These are phyloP conservation scores for Colletotrichum godetiae DNA, from an alignment of 2,329 filamentous ascomycete genomes.

Conservation along the genomic window DNA sequence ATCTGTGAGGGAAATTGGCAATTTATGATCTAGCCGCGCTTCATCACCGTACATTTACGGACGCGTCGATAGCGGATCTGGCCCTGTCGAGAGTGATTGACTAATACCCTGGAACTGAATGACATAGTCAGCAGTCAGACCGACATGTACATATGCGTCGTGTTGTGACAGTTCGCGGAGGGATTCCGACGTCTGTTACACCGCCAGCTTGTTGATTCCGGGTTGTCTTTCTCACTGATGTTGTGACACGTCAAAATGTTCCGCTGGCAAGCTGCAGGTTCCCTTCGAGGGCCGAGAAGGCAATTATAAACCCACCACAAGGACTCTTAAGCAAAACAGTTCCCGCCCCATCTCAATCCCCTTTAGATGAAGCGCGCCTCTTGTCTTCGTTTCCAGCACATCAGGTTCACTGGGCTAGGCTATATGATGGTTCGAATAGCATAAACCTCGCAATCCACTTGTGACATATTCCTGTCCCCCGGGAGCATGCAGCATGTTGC, in stretches of 20 bases:
- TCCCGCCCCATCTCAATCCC: constrained; percentile 6
- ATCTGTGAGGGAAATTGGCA: background rate
- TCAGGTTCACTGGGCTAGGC: background rate
- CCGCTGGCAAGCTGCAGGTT: background rate
- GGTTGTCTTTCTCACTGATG: background rate
- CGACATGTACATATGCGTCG: constrained; percentile 14
- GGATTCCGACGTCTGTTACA: background rate
- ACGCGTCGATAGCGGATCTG: background rate
- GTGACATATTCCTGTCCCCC: background rate
- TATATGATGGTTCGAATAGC: background rate
- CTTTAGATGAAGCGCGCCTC: background rate
- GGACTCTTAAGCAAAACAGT: background rate
- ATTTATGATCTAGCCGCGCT: background rate
- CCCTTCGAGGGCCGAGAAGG: background rate
- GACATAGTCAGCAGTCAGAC: constrained; percentile 13
- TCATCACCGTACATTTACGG: background rate
- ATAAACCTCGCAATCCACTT: background rate
- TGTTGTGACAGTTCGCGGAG: background rate
- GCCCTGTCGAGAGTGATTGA: background rate
- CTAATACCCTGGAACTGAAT: background rate
- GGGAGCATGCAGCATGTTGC: background rate
- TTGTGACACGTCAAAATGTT: background rate
- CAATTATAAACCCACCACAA: background rate
- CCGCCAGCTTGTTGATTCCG: background rate
- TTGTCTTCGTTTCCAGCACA: background rate